These are phyloP conservation scores for Heritiera fomes DNA, from an alignment of 345 rosid species.

Conservation along the genomic window DNA sequence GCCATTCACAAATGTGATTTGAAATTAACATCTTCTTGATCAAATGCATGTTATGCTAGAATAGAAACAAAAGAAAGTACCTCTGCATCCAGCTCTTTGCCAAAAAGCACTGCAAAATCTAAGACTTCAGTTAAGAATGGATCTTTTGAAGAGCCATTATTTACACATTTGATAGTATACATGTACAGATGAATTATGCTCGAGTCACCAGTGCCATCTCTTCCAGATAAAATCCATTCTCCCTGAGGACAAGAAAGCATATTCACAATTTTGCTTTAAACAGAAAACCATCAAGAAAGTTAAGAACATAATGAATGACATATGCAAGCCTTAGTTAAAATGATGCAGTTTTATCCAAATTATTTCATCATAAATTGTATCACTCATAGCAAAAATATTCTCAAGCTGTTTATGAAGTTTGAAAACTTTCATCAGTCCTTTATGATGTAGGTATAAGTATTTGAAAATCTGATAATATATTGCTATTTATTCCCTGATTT, in stretches of 20 bases:
- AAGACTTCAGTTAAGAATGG: conserved; percentile 83
- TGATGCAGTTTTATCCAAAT: background rate
- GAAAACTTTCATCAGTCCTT: background rate
- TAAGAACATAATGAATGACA: background rate
- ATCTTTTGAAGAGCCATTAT: conserved; percentile 77
- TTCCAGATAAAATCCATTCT: conserved; percentile 91
- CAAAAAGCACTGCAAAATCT: conserved; percentile 86
- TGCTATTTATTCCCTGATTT: background rate
- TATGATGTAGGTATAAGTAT: background rate
- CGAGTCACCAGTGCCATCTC: conserved; percentile 52
- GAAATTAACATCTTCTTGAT: conserved; percentile 12
- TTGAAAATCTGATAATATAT: background rate
- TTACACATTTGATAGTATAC: conserved; percentile 72
- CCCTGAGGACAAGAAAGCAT: conserved; percentile 55
- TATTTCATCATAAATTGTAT: background rate
- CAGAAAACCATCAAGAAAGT: conserved; percentile 5
- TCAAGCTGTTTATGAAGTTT: background rate
- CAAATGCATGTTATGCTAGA: background rate
- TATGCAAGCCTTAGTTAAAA: background rate
- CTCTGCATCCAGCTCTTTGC: conserved; percentile 99
- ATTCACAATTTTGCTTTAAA: conserved; percentile 6
- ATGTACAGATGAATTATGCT: conserved; percentile 62
- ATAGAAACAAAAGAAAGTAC: conserved; percentile 36
- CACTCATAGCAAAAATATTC: background rate
- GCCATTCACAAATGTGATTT: conserved; percentile 21